A percentile compares a stretch with the other conserved stretches of the same genome.
These are phyloP conservation scores for Drosera capensis DNA, from an alignment of 148 eudicot genomes.

Conservation along the genomic window DNA sequence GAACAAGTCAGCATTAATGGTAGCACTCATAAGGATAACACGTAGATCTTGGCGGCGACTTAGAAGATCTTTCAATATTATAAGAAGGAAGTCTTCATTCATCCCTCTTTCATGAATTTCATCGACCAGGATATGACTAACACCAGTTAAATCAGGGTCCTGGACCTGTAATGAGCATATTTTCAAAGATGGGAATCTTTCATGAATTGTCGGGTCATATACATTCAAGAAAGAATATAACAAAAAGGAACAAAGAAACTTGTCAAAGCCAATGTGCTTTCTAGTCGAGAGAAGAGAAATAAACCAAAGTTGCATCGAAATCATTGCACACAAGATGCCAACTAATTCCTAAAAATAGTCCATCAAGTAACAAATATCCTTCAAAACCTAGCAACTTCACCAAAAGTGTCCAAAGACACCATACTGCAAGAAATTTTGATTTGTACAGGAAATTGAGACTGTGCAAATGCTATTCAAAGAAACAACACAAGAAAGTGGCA, in stretches of 20 bases:
- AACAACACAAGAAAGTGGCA: too few relatives aligned
- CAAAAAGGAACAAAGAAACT: too few relatives aligned
- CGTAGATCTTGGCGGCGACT: conserved; percentile 84
- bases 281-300: too few relatives aligned
- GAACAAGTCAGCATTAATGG: conserved; percentile 89
- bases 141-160: conserved; percentile 70
- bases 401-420: neutral
- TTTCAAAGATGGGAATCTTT: too few relatives aligned
- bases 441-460: too few relatives aligned
- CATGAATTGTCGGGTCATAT: too few relatives aligned
- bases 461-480: too few relatives aligned
- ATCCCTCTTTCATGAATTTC: conserved; percentile 99
- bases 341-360: neutral
- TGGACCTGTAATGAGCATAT: conserved; percentile 64
- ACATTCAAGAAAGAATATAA: too few relatives aligned
- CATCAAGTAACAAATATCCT: neutral
- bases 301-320: too few relatives aligned
- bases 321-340: too few relatives aligned
- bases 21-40: conserved; percentile 91
- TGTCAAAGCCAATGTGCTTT: too few relatives aligned
- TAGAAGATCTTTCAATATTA: conserved; percentile 78
- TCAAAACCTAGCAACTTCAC: neutral
- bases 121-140: conserved; percentile 91
- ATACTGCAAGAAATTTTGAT: neutral
- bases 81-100: conserved; percentile 91